These are phyloP conservation scores for Leishmania aethiopica DNA, from an alignment of 208 protist genomes.

Conservation along the genomic window DNA sequence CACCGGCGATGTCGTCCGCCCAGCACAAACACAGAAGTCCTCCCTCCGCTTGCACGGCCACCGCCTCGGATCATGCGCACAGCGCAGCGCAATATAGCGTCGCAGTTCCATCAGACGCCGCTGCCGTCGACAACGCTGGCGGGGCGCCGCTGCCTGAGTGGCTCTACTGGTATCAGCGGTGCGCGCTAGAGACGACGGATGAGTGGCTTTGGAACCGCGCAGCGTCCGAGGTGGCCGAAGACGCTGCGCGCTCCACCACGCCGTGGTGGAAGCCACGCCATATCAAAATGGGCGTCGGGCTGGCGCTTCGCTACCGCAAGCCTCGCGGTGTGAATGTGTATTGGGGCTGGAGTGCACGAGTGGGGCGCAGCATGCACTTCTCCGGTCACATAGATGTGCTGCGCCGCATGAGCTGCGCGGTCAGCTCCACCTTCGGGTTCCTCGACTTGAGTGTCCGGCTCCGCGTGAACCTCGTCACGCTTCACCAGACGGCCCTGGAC, in stretches of 20 bases:
- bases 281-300: conserved; percentile 63
- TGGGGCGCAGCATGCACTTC: conserved; percentile 47
- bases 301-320: conserved; percentile 71
- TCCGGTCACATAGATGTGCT: conserved; percentile 74
- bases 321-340: conserved; percentile 78
- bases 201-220: conserved; percentile 36
- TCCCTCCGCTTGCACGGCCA: not conserved
- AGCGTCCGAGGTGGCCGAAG: conserved; percentile 17
- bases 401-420: conserved; percentile 65
- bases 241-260: conserved; percentile 13
- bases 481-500: conserved; percentile 73
- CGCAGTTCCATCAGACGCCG: not conserved
- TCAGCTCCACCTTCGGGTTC: conserved; percentile 49
- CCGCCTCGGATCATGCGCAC: not conserved
- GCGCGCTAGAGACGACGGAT: conserved; percentile 28
- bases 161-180: conserved; percentile 32
- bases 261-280: conserved; percentile 52
- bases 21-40: not conserved
- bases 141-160: conserved; percentile 9
- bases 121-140: not conserved
- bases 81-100: not conserved
- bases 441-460: conserved; percentile 65
- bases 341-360: conserved; percentile 55
- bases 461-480: conserved; percentile 75
- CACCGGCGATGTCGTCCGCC: not conserved